Evolutionary conservation across 305 asterid species (phyloP), one percentile per base, ranked within the genome.

Genomic region (Vinca major): DNA sequence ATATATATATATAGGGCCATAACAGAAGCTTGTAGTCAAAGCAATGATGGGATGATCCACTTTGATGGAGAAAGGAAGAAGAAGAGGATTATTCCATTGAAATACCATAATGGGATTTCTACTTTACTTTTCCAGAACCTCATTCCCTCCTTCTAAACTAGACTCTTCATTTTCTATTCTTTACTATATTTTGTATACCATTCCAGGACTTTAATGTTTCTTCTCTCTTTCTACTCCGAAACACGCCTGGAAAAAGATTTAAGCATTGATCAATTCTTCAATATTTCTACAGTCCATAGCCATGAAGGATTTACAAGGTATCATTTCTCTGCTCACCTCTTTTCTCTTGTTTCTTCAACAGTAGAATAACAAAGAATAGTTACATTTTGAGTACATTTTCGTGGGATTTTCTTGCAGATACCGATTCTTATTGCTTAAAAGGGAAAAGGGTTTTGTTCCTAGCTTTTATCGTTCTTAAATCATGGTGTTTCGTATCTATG

Each of bases 301-400:
- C 76, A 80, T 80, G 85, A 80, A 78, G 71, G 62, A 67, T 66
- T 65, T 73, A 69, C 70, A 61, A 70, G 84, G 86, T 80, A 77
- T 65, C 14, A 8, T 44, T 43, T 63, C 49, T 47, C 51, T 21
- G 49, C 63, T 63, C 7, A 14, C 48, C 40, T 11, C 37, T 56
- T 60, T 49, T 36, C 33, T 50, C 10, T 1, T 13, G 13, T 55
- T 65, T 13, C 11, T 61, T 52, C 17, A 47, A 33, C 45, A 9
- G 40, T 8, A 19, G 14, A 26, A 14, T 56, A 11, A 56, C 43
- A 57, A 33, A 57, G 10, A 33, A 3, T 21, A 54, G 14, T 33
- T 57, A 10, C 44, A 33, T 13, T 57, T 57, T 33, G 63, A 43
- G 63, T 12, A 12, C 43, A 12, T 13, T 57, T 57, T 57, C 0